Evolutionary conservation across 257 asterid genomes (phyloP).

Genomic region (Petunia axillaris): DNA sequence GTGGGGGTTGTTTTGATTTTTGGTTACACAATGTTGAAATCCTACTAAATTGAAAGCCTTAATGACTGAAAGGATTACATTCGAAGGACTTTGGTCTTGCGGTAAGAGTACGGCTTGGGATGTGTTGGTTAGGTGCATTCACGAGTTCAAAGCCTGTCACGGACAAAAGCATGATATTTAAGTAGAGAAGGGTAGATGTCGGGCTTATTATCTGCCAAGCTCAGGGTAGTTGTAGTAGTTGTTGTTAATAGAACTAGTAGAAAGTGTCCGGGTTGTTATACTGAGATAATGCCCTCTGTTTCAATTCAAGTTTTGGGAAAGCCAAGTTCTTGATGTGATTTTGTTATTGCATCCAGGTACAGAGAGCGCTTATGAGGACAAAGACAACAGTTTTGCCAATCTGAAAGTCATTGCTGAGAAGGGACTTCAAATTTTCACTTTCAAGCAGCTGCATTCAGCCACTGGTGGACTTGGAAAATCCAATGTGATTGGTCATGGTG

Average conservation of each 20-base stretch:
- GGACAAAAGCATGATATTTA: no score
- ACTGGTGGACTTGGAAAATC: constrained; percentile 90
- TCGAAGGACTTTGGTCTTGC: no score
- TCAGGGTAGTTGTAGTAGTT: no score
- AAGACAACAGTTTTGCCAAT: constrained; percentile 41
- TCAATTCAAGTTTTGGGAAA: neutral
- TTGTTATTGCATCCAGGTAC: neutral
- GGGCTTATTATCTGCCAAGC: no score
- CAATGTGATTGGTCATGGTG: constrained; percentile 86
- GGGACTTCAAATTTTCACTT: constrained; percentile 73
- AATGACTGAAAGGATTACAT: neutral
- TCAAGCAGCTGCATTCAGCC: constrained; percentile 90
- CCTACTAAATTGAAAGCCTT: neutral
- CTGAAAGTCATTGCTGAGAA: constrained; percentile 54
- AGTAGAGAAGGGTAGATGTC: no score
- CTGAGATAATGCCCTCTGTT: neutral
- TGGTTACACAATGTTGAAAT: neutral
- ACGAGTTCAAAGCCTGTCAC: no score
- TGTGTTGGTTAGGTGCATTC: no score
- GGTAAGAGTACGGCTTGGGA: no score
- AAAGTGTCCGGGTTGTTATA: neutral
- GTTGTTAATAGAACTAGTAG: neutral
- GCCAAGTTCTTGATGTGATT: neutral
- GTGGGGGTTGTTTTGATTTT: no score
- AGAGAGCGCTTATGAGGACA: constrained; percentile 52